Conservation (phyloP, 2,329 filamentous ascomycete species). For the Talaromyces sp. region DNA sequence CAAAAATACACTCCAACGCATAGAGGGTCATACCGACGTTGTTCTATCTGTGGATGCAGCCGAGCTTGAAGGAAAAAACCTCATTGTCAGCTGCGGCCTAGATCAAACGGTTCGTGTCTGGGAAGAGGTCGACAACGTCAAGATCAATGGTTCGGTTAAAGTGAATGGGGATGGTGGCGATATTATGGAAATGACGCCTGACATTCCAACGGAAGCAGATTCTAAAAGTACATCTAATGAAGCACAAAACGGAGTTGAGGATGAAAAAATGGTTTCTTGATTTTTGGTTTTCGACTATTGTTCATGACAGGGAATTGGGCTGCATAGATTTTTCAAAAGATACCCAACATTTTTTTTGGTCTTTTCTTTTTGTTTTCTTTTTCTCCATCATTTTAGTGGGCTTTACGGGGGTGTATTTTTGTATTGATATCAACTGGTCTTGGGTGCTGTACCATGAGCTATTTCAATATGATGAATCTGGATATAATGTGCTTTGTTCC, state of each 20-base stretch:
- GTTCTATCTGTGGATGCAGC: constrained; percentile 58
- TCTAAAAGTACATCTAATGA: background rate
- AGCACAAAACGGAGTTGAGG: background rate
- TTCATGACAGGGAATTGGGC: background rate
- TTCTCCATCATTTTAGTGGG: background rate
- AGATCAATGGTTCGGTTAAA: background rate
- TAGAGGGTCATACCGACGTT: constrained; percentile 53
- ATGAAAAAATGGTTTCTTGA: background rate
- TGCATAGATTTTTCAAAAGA: background rate
- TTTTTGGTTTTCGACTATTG: background rate
- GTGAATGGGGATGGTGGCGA: constrained; percentile 6
- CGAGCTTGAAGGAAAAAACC: constrained; percentile 40
- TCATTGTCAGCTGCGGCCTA: constrained; percentile 58
- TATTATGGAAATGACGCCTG: constrained; percentile 1
- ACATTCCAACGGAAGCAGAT: background rate
- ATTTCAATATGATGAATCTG: background rate
- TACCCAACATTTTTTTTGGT: background rate
- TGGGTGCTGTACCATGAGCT: background rate
- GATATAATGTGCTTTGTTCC: background rate
- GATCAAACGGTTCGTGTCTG: constrained; percentile 60
- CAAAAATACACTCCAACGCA: constrained; percentile 72
- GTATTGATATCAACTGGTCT: background rate
- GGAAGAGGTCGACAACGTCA: constrained; percentile 37
- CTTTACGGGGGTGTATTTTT: background rate
- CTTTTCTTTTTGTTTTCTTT: background rate